A percentile compares a stretch with the other conserved stretches of the same genome.
Conservation (phyloP, 2,329 filamentous ascomycete genomes). For the Raffaelea ambrosiae region DNA sequence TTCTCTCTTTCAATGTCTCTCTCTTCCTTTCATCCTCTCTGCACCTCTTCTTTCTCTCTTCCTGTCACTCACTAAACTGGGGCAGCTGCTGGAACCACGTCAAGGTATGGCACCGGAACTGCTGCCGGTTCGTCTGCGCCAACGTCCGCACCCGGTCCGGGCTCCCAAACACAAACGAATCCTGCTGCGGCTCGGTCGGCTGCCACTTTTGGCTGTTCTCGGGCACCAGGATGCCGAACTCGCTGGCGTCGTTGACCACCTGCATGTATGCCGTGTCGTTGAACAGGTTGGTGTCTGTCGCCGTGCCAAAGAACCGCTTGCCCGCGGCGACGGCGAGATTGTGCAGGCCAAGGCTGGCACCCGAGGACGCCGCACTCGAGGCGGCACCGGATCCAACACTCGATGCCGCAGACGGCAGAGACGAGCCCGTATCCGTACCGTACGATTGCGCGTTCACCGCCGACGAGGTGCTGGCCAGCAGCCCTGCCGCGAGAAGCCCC, state of each 20-base stretch:
- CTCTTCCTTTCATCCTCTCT: too few relatives aligned
- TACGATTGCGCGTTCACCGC: constrained; percentile 5
- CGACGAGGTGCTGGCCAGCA: constrained; percentile 8
- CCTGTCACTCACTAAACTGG: constrained; percentile 22
- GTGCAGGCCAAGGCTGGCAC: constrained; percentile 24
- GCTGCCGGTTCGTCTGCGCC: constrained; percentile 23
- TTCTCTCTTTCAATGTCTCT: too few relatives aligned
- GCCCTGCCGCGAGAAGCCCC: constrained; percentile 4
- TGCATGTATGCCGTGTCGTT: constrained; percentile 36
- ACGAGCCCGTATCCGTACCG: background rate
- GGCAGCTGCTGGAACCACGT: constrained; percentile 40
- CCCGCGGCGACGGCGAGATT: constrained; percentile 37
- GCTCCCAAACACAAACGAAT: constrained; percentile 42
- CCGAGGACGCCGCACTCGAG: background rate
- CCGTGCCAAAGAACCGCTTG: constrained; percentile 47
- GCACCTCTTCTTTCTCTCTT: too few relatives aligned
- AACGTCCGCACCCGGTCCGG: constrained; percentile 32
- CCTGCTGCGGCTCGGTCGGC: constrained; percentile 41
- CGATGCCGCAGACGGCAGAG: too few relatives aligned
- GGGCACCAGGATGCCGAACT: constrained; percentile 51
- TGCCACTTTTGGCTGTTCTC: constrained; percentile 49
- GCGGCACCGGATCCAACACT: background rate
- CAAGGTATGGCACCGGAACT: constrained; percentile 48
- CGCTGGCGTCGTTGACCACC: constrained; percentile 38
- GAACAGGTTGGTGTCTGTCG: constrained; percentile 44